A percentile compares a stretch with the other conserved stretches of the same genome.
These are phyloP conservation scores for Plectosphaerella cucumerina DNA, from an alignment of 2,329 filamentous ascomycete species.

Conservation along the genomic window DNA sequence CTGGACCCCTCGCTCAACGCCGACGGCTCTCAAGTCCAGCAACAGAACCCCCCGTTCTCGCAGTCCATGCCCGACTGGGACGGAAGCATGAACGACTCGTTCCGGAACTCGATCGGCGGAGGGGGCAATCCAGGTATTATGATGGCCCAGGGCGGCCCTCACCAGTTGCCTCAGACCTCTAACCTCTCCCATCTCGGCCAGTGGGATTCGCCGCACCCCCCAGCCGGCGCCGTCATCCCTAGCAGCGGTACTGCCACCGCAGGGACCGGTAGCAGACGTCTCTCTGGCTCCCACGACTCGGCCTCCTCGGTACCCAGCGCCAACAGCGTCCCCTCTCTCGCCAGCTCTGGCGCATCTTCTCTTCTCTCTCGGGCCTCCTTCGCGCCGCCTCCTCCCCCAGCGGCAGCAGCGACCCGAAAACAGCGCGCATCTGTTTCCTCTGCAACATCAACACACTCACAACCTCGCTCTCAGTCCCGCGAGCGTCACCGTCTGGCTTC, in stretches of 20 bases:
- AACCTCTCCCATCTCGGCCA: not conserved
- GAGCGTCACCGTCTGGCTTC: conserved; percentile 9
- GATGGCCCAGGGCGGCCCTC: not conserved
- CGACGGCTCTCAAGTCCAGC: not conserved
- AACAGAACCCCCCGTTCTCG: not conserved
- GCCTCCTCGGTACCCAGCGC: too few relatives aligned
- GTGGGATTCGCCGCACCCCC: not conserved
- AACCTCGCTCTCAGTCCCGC: not conserved
- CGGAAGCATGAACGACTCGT: not conserved
- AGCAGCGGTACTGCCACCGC: too few relatives aligned
- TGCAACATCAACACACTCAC: not conserved
- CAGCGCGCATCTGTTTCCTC: not conserved
- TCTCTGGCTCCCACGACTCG: too few relatives aligned
- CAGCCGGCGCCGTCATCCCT: not conserved
- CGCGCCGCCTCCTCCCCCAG: too few relatives aligned
- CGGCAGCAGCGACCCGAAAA: too few relatives aligned
- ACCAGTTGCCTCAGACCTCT: not conserved
- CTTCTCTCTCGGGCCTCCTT: too few relatives aligned
- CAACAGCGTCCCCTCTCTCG: too few relatives aligned
- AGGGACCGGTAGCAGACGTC: too few relatives aligned
- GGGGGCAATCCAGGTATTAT: not conserved
- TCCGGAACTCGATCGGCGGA: not conserved
- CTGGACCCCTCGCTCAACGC: not conserved
- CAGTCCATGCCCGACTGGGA: not conserved
- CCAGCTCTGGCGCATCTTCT: too few relatives aligned